Evolutionary conservation across 108 stramenopile genomes (phyloP), one percentile per base, ranked within the genome.

Genomic region (Epipyxis sp.): DNA sequence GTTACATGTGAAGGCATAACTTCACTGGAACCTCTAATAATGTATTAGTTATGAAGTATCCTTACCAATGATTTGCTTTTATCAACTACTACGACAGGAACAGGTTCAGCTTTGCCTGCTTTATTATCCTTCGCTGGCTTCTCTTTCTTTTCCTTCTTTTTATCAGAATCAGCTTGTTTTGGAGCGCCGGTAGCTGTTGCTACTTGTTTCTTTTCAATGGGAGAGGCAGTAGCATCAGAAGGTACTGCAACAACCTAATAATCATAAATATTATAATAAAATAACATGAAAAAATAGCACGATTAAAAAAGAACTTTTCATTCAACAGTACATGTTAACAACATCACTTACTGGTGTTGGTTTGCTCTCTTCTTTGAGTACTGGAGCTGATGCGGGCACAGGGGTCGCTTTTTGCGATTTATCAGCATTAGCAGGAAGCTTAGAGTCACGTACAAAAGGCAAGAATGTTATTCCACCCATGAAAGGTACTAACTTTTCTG

Each of bases 391-490:
- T 0, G 78, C 40, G 34, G 85, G 77, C n/a, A 83, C 59, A 25
- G 71, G 77, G 58, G 78, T 84, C 1, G 59, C 54, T 40, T 79
- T 74, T 34, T 78, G 91, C 85, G 80, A 94, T 90, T 54, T 92
- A 91, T 77, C 88, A 89, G 59, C 92, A 74, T 3, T 29, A 29
- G 71, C 27, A 42, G n/a, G 6, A 37, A 6, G 13, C 50, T 74
- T 74, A 27, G 71, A 90, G 62, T 93, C 94, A 68, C 94, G 87
- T 25, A 95, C 93, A 78, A 98, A 99, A 32, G 97, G 97, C 80
- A 99, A 77, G 84, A 99, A 98, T 69, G 95, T 95, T 44, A 92
- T 92, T 54, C 98, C 98, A 34, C 94, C 98, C 96, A 97, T 98
- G 88, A 83, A 99, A 32, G 98, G 97, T 54, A 94, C 89, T 42